Percentiles rank a stretch among this genome's conserved stretches.
Conservation (phyloP, 2,329 filamentous ascomycete genomes). For the Teratosphaeria viscida region DNA sequence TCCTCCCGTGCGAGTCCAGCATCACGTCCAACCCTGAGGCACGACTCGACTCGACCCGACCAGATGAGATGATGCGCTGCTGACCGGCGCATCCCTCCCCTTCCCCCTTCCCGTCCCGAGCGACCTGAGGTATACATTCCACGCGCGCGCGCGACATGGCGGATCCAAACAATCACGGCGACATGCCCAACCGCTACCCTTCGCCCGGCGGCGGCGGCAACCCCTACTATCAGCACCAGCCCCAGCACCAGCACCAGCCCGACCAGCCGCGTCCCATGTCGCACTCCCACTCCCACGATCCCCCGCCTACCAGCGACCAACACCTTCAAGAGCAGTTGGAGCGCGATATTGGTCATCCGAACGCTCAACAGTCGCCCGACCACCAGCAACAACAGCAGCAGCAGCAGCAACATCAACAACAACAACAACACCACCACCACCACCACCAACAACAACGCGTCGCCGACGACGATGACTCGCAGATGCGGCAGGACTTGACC, state of each 20-base stretch:
- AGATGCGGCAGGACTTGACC: slow-evolving; percentile 1
- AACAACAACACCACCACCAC: neutral
- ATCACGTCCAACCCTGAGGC: neutral
- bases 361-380: neutral
- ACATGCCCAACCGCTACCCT: slow-evolving; percentile 2
- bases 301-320: neutral
- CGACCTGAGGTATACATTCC: neutral
- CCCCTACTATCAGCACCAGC: slow-evolving; percentile 1
- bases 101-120: too few species aligned
- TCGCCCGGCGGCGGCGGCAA: neutral
- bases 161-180: neutral
- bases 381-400: neutral
- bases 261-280: neutral
- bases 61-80: neutral
- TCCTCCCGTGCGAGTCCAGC: neutral
- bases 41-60: neutral
- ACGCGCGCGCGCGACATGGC: neutral
- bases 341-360: neutral
- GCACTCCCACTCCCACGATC: neutral
- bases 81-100: neutral
- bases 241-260: neutral
- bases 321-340: neutral
- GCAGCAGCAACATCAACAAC: neutral
- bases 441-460: neutral
- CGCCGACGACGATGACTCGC: slow-evolving; percentile 3